A percentile compares a stretch with the other conserved stretches of the same genome.
Evolutionary conservation across 805 yeast genomes (phyloP).

Genomic region (Yamadazyma endophytica): DNA sequence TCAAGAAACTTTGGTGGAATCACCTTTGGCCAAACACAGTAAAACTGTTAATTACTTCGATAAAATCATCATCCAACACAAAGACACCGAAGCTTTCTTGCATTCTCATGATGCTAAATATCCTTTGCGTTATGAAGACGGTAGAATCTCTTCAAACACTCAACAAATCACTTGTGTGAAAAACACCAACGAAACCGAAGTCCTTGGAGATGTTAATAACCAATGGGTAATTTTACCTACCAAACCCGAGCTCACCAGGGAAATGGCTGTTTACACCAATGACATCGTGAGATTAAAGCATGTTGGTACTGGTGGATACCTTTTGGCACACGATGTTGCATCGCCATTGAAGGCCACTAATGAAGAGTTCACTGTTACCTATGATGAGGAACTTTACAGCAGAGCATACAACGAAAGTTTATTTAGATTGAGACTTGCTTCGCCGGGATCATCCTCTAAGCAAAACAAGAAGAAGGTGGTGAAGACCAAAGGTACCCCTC

Average conservation of each 20-base stretch:
- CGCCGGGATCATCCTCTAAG: conserved; percentile 34
- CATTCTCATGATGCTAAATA: conserved; percentile 78
- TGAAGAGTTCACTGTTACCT: conserved; percentile 83
- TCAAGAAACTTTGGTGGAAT: conserved; percentile 88
- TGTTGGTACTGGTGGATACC: conserved; percentile 69
- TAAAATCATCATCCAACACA: conserved; percentile 71
- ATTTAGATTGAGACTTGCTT: conserved; percentile 62
- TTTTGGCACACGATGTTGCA: conserved; percentile 93
- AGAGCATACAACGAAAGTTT: conserved; percentile 61
- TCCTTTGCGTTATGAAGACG: conserved; percentile 94
- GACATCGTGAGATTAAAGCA: conserved; percentile 79
- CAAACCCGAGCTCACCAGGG: conserved; percentile 32
- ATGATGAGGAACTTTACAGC: conserved; percentile 54
- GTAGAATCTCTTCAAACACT: conserved; percentile 88
- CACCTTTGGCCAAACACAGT: conserved; percentile 67
- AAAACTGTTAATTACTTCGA: conserved; percentile 75
- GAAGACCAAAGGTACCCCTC: conserved; percentile 64
- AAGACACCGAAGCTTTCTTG: conserved; percentile 70
- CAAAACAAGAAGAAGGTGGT: conserved; percentile 45
- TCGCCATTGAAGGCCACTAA: conserved; percentile 91
- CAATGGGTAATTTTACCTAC: conserved; percentile 84
- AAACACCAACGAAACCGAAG: conserved; percentile 30
- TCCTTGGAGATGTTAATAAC: conserved; percentile 54
- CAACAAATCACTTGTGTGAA: conserved; percentile 82
- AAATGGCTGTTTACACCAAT: conserved; percentile 56